Evolutionary conservation across 192 early-diverging fungal species (phyloP), one percentile per base, ranked within the genome.

Genomic region (Paraglomus occultum): DNA sequence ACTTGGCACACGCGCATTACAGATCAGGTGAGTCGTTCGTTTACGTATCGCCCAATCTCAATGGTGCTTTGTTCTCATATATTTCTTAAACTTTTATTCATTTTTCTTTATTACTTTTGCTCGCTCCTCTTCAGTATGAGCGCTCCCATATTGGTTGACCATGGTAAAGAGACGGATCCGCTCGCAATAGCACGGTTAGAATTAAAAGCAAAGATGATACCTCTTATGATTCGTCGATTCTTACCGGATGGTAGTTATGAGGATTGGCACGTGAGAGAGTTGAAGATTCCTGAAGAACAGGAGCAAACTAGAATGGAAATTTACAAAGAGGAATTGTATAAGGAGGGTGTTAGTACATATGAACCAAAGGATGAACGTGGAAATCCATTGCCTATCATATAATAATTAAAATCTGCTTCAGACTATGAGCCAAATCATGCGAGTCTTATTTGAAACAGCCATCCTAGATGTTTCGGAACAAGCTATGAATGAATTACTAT

Each of bases 141-240:
- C 78, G 97, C 97, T n/a, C 97, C 95, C 20, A 91, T 95, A n/a
- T 89, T 96, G 83, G 92, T 96, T 15, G 93, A 96, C 74, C 79
- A 96, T 42, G 90, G 91, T 54, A 94, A 94, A 51, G 95, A 97
- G 77, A 87, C 90, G 8, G 97, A 99, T 79, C 91, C 97, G 42
- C 84, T 96, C 14, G 85, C 85, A 64, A 99, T 99, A 82, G 95
- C 97, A 1, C 89, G 93, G 81, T 94, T 93, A 79, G 97, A 99
- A 74, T 83, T 99, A 65, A 81, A 93, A 67, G 92, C 91, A 73
- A 87, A 90, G 76, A 97, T 92, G 80, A 92, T 97, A 69, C 94
- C 95, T 42, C 86, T 97, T 64, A 89, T 96, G 69, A 88, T 99
- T 48, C 80, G 95, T 77, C 85, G 97, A 72, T 95, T 91, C 71